These are phyloP conservation scores for Arthrinium phaeospermum DNA, from an alignment of 2,329 filamentous ascomycete species.

Conservation along the genomic window DNA sequence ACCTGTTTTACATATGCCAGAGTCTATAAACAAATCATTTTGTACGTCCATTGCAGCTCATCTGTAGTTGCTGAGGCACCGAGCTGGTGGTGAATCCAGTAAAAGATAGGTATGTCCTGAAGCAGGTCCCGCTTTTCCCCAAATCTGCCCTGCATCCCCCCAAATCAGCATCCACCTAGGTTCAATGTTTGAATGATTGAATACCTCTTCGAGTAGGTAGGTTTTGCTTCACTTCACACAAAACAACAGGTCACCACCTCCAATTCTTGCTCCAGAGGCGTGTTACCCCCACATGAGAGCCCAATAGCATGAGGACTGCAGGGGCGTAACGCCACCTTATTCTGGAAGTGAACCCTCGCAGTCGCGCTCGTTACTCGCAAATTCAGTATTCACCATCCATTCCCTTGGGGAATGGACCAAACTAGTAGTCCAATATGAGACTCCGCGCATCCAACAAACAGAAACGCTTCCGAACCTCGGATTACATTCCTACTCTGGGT, in stretches of 20 bases:
- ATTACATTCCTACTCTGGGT: constrained; percentile 27
- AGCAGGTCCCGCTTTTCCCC: background rate
- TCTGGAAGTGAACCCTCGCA: background rate
- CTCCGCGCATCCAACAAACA: constrained; percentile 37
- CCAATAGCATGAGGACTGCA: background rate
- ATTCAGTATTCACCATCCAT: background rate
- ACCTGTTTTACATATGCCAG: no score
- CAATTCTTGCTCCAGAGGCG: background rate
- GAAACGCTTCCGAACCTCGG: constrained; percentile 33
- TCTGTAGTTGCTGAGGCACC: no score
- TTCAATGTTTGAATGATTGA: background rate
- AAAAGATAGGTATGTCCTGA: background rate
- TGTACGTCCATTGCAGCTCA: background rate
- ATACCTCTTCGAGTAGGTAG: no score
- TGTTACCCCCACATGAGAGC: background rate
- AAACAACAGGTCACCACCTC: background rate
- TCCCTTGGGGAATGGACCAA: background rate
- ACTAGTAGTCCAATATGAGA: constrained; percentile 31
- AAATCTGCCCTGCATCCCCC: background rate
- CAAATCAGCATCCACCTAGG: background rate
- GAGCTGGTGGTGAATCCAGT: background rate
- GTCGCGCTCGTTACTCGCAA: background rate
- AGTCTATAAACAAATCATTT: background rate
- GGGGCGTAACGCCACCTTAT: background rate
- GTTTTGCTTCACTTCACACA: background rate